Evolutionary conservation across 192 early-diverging fungal genomes (phyloP), one percentile per base, ranked within the genome.

Genomic region (Haplosporangium gracile): DNA sequence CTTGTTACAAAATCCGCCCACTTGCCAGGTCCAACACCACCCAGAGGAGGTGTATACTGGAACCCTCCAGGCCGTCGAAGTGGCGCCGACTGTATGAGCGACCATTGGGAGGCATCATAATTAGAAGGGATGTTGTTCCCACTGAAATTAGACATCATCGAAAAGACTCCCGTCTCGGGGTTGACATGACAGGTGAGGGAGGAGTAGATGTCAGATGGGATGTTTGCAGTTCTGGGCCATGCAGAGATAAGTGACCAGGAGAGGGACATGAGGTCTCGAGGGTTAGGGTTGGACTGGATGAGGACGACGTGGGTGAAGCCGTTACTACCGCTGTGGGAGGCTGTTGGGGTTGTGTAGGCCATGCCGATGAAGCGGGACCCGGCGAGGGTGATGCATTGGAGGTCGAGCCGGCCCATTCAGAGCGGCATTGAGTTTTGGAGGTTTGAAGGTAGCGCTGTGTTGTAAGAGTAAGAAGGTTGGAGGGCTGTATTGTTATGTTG

Each of bases 291-390:
- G 26, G 60, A 65, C 29, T 65, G 60, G 60, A 65, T 32, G 60
- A 65, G 26, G 60, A 29, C 29, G 29, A 65, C 26, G 11, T 65
- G 29, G 2, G 29, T 15, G 26, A 6, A 65, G 26, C 26, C 16
- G n/a, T 51, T 0, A 51, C 5, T 5, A 13, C 1, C 1, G 11
- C 0, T 15, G 43, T 45, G 13, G 43, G 43, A 45, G 11, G 43
- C 43, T 45, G 43, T 15, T 11, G 60, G 60, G 2, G 3, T 3
- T 65, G 60, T 13, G 60, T 65, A 65, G 11, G 60, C n/a, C 60
- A 65, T 34, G 60, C 29, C 60, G 11, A 65, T 32, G 60, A 65
- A 65, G n/a, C 60, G 60, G 29, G 60, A 65, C 60, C 60, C 60
- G 60, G 26, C 26, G 26, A 65, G 60, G 60, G 60, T 65, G 60